Evolutionary conservation across 768 basidiomycete species (phyloP).

Genomic region (Daedaleopsis nitida): DNA sequence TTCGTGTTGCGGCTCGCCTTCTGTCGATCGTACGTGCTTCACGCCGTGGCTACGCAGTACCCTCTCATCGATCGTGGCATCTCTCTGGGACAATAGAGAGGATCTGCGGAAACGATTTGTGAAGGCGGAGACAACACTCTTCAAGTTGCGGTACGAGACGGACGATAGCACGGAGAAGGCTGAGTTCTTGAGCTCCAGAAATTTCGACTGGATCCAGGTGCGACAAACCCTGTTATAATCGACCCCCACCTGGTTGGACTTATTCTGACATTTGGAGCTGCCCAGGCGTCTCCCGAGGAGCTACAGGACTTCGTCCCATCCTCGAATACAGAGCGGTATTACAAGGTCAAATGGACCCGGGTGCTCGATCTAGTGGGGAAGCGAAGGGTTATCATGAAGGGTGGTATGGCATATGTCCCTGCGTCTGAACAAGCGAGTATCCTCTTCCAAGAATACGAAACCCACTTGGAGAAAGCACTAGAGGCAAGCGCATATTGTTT

Average conservation of each 20-base stretch:
- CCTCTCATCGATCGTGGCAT: not conserved
- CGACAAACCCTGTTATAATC: constrained; percentile 17
- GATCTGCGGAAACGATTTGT: constrained; percentile 88
- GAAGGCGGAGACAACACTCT: constrained; percentile 85
- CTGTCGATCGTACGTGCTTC: constrained; percentile 82
- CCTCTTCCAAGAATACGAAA: constrained; percentile 84
- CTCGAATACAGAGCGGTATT: constrained; percentile 46
- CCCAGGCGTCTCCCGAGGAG: constrained; percentile 13
- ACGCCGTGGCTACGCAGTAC: not conserved
- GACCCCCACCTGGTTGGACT: not conserved
- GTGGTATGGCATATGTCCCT: constrained; percentile 90
- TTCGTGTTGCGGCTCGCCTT: constrained; percentile 94
- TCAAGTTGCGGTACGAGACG: constrained; percentile 76
- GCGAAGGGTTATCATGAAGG: constrained; percentile 73
- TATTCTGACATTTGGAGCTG: not conserved
- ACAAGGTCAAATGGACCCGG: constrained; percentile 95
- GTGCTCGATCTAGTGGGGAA: constrained; percentile 91
- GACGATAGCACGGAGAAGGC: constrained; percentile 60
- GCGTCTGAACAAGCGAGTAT: constrained; percentile 77
- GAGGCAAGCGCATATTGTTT: constrained; percentile 51
- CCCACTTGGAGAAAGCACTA: constrained; percentile 68
- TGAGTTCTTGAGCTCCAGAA: constrained; percentile 62
- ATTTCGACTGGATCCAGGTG: constrained; percentile 70
- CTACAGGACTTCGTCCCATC: constrained; percentile 6
- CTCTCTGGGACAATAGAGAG: constrained; percentile 53